A percentile compares a stretch with the other conserved stretches of the same genome.
Evolutionary conservation across 441 rosid genomes (phyloP).

Genomic region (Flueggea neowawraea): DNA sequence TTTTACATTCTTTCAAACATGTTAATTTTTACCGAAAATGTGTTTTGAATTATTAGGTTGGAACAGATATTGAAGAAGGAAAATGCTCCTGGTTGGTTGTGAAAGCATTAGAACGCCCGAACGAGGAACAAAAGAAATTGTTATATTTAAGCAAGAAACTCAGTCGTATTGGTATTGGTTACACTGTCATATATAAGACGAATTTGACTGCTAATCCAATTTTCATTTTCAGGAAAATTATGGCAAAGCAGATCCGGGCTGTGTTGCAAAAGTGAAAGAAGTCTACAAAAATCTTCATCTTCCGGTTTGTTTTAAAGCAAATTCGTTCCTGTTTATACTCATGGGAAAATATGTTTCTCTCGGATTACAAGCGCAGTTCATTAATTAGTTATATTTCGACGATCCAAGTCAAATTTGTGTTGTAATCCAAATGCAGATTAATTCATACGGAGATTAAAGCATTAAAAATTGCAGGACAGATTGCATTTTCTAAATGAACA

Average conservation of each 20-base stretch:
- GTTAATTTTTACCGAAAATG: too few species aligned
- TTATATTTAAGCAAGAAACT: constrained; percentile 26
- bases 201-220: background rate
- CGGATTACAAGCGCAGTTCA: too few species aligned
- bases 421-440: too few species aligned
- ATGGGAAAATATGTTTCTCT: too few species aligned
- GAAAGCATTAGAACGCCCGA: constrained; percentile 45
- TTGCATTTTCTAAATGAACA: too few species aligned
- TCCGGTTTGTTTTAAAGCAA: constrained; percentile 28
- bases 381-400: too few species aligned
- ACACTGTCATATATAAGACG: background rate
- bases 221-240: constrained; percentile 45
- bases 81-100: constrained; percentile 67
- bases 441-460: too few species aligned
- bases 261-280: constrained; percentile 47
- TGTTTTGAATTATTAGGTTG: constrained; percentile 28
- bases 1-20: too few species aligned
- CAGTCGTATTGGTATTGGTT: background rate
- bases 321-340: too few species aligned
- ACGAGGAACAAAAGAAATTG: constrained; percentile 44
- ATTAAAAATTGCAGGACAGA: too few species aligned
- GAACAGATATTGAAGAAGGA: constrained; percentile 59
- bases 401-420: too few species aligned
- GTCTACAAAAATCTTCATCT: constrained; percentile 41
- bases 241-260: constrained; percentile 37